A percentile compares a stretch with the other conserved stretches of the same genome.
Conservation (phyloP, 139 green algal genomes). For the Coelastrella sp. region DNA sequence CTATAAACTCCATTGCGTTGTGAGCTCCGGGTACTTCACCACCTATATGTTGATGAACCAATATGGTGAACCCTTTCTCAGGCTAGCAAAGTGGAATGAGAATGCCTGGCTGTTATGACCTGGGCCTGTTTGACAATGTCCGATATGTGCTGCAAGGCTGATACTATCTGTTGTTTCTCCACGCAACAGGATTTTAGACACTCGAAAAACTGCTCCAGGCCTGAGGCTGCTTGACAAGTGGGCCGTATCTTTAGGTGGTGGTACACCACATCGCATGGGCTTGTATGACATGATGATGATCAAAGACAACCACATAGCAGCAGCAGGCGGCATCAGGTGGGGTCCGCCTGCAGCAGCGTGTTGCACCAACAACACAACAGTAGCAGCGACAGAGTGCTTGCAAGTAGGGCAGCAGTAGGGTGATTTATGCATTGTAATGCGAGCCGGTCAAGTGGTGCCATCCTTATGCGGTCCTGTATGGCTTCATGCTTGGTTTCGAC, state of each 20-base stretch:
- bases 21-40: no score
- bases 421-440: no score
- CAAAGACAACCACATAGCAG: constrained; percentile 99
- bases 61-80: no score
- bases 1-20: no score
- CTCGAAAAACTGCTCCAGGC: constrained; percentile 95
- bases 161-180: no score
- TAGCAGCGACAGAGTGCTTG: no score
- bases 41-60: no score
- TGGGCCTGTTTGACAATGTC: not conserved
- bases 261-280: constrained; percentile 81
- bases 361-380: not conserved
- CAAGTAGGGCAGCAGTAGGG: no score
- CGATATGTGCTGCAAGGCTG: not conserved
- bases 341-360: not conserved
- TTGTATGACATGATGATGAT: constrained; percentile 99
- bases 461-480: no score
- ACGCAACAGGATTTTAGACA: constrained; percentile 87
- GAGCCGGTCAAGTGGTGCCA: no score
- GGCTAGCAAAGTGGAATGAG: no score
- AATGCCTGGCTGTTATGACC: not conserved
- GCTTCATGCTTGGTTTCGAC: no score
- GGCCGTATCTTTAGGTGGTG: constrained; percentile 92
- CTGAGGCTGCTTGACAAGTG: constrained; percentile 98
- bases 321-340: constrained; percentile 90